Evolutionary conservation across 2,329 filamentous ascomycete genomes (phyloP).

Genomic region (Fusarium bactridioides): DNA sequence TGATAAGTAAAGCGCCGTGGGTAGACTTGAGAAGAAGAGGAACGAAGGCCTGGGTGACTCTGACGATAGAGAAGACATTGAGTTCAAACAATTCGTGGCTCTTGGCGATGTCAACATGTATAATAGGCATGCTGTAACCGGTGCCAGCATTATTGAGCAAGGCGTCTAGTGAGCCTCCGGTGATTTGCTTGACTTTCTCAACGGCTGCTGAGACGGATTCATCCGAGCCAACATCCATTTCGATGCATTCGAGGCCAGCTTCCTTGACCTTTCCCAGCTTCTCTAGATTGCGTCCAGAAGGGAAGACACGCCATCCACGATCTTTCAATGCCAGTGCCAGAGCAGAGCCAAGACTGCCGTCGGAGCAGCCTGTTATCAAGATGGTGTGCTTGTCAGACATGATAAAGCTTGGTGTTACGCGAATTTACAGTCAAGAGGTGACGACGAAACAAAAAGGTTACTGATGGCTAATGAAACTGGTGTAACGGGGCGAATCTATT

Average conservation of each 20-base stretch:
- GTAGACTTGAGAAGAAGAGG: conserved; percentile 32
- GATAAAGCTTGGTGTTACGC: not conserved
- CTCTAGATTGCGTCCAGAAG: conserved; percentile 40
- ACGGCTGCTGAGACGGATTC: conserved; percentile 34
- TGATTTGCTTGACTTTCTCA: conserved; percentile 17
- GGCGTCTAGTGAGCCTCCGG: conserved; percentile 40
- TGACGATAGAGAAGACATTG: conserved; percentile 39
- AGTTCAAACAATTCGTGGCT: conserved; percentile 35
- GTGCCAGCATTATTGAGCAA: conserved; percentile 44
- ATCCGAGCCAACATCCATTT: conserved; percentile 37
- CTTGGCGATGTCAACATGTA: conserved; percentile 32
- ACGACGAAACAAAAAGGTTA: not conserved
- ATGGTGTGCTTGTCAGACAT: conserved; percentile 34
- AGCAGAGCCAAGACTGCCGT: conserved; percentile 44
- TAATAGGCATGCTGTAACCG: conserved; percentile 37
- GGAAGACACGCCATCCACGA: conserved; percentile 42
- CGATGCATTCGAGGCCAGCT: conserved; percentile 29
- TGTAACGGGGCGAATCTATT: not conserved
- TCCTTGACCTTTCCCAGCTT: conserved; percentile 32
- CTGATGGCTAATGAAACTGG: not conserved
- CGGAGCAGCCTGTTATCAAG: conserved; percentile 48
- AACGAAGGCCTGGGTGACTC: conserved; percentile 34
- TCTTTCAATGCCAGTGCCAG: conserved; percentile 44
- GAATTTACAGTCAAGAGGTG: accelerated
- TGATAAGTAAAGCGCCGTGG: conserved; percentile 19